Percentiles rank a stretch among this genome's conserved stretches.
phyloP scores from a whole-genome alignment of 2,329 filamentous ascomycete genomes.

The Pyrenophora teres region DNA sequence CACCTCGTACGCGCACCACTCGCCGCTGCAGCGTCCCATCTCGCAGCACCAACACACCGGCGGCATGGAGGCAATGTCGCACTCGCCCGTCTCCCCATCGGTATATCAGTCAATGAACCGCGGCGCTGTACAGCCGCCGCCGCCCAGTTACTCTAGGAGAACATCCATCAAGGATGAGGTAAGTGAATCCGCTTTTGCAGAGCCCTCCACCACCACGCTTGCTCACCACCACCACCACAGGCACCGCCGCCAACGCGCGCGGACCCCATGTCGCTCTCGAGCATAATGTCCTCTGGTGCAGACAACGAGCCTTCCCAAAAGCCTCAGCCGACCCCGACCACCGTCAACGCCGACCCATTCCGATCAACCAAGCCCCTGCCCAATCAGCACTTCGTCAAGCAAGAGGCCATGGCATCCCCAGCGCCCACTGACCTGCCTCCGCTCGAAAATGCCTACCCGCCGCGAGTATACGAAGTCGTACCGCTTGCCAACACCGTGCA shows the following conservation, averaged over 20 bases:
- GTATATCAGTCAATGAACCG: slow-evolving; percentile 40
- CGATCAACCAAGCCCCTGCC: slow-evolving; percentile 27
- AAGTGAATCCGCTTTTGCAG: slow-evolving; percentile 13
- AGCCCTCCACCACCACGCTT: slow-evolving; percentile 5
- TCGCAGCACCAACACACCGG: slow-evolving; percentile 40
- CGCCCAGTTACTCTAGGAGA: slow-evolving; percentile 35
- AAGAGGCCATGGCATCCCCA: slow-evolving; percentile 40
- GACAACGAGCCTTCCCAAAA: slow-evolving; percentile 69
- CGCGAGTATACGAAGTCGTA: slow-evolving; percentile 31
- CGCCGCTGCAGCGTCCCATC: slow-evolving; percentile 45
- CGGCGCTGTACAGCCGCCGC: slow-evolving; percentile 44
- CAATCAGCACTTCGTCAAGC: slow-evolving; percentile 41
- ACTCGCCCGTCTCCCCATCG: slow-evolving; percentile 47
- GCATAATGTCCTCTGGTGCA: slow-evolving; percentile 84
- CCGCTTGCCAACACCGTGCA: slow-evolving; percentile 26
- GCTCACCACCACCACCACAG: slow-evolving; percentile 30
- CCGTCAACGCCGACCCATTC: slow-evolving; percentile 27
- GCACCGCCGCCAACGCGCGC: slow-evolving; percentile 75
- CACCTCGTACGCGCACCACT: slow-evolving; percentile 41
- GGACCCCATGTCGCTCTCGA: slow-evolving; percentile 95
- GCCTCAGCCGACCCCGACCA: slow-evolving; percentile 47
- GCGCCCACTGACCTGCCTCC: slow-evolving; percentile 32
- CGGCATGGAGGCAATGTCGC: slow-evolving; percentile 45
- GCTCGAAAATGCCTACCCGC: slow-evolving; percentile 23
- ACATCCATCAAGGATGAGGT: slow-evolving; percentile 46